Conservation (phyloP, 495 filamentous ascomycete genomes). For the Xylaria venustula region DNA sequence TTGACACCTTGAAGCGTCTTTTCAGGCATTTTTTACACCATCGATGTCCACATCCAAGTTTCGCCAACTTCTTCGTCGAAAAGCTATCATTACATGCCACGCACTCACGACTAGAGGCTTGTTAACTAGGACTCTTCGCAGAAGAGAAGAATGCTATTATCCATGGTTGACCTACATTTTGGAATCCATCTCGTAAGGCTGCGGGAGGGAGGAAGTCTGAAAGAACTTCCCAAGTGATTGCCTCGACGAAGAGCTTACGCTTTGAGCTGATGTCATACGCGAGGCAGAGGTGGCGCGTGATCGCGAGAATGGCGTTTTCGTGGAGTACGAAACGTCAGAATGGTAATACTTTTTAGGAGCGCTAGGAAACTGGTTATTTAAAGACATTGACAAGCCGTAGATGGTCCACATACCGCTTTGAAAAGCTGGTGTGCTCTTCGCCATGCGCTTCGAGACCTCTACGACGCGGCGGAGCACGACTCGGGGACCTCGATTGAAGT, state of each 20-base stretch:
- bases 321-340: conserved; percentile 30
- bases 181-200: conserved; percentile 25
- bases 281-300: conserved; percentile 35
- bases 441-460: conserved; percentile 25
- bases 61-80: conserved; percentile 57
- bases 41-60: conserved; percentile 70
- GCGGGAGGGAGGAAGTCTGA: conserved; percentile 25
- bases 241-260: conserved; percentile 37
- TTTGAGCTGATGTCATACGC: conserved; percentile 38
- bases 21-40: conserved; percentile 76
- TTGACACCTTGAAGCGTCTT: conserved; percentile 67
- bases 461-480: conserved; percentile 18
- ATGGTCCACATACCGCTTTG: conserved; percentile 34
- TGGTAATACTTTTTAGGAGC: conserved; percentile 37
- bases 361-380: not conserved
- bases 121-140: conserved; percentile 12
- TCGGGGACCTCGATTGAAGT: conserved; percentile 23
- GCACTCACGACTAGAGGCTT: conserved; percentile 58
- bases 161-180: conserved; percentile 34
- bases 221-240: conserved; percentile 36
- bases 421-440: conserved; percentile 32
- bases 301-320: conserved; percentile 29
- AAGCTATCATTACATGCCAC: conserved; percentile 65
- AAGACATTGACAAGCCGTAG: not conserved
- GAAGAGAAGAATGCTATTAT: not conserved